Conservation (phyloP, 2,329 filamentous ascomycete species). For the Biscogniauxia mediterranea region DNA sequence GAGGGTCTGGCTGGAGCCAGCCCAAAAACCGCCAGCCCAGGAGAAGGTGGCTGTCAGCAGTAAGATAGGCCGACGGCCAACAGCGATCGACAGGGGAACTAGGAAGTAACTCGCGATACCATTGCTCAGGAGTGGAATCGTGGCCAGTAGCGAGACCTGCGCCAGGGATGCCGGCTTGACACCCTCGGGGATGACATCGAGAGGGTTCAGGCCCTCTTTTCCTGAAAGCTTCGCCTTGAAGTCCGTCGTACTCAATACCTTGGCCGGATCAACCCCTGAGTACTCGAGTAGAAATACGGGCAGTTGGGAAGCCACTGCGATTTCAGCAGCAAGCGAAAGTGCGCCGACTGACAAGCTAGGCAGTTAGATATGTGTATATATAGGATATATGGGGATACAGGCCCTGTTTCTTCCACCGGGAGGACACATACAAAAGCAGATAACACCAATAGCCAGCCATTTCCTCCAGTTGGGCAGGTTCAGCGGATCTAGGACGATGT, state of each 20-base stretch:
- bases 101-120: conserved; percentile 37
- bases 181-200: conserved; percentile 32
- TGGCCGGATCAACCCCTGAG: conserved; percentile 29
- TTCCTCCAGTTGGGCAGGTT: conserved; percentile 34
- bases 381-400: neutral
- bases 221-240: conserved; percentile 27
- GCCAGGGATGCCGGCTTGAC: conserved; percentile 30
- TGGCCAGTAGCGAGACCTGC: conserved; percentile 32
- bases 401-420: neutral
- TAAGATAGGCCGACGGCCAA: conserved; percentile 37
- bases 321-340: conserved; percentile 27
- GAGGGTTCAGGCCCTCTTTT: conserved; percentile 11
- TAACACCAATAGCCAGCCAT: conserved; percentile 28
- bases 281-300: conserved; percentile 38
- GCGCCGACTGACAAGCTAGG: conserved; percentile 23
- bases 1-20: conserved; percentile 32
- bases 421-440: conserved; percentile 32
- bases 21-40: conserved; percentile 38
- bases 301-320: conserved; percentile 31
- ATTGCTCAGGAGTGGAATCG: conserved; percentile 36
- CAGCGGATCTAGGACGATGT: conserved; percentile 27
- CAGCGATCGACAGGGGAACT: conserved; percentile 37
- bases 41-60: conserved; percentile 33
- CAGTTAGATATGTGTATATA: neutral
- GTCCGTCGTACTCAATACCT: conserved; percentile 21